Conservation (phyloP, 1,284 basidiomycete species). For the Irpex lacteus region DNA sequence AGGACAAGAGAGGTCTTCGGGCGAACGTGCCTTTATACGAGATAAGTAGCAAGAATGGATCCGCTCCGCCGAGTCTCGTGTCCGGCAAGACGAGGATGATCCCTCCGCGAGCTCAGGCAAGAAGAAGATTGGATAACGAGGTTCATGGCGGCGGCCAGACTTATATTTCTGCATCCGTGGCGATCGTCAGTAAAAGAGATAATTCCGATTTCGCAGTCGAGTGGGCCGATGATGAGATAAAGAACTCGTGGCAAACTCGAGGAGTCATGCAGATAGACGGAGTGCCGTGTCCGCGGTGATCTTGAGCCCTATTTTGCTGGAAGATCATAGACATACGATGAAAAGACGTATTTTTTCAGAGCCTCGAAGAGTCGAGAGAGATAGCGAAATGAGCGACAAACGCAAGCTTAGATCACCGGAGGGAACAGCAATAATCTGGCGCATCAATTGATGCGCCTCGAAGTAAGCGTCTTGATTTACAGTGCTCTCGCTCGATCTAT, state of each 20-base stretch:
- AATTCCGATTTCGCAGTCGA: background rate
- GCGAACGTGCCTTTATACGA: background rate
- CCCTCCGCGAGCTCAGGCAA: background rate
- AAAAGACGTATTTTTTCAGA: background rate
- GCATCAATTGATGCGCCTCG: background rate
- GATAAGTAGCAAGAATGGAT: slow-evolving; percentile 8
- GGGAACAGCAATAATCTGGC: background rate
- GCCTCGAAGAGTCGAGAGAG: background rate
- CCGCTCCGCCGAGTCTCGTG: slow-evolving; percentile 4
- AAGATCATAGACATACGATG: background rate
- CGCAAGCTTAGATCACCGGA: background rate
- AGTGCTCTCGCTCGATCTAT: background rate
- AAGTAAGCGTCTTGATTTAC: background rate
- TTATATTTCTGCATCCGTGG: background rate
- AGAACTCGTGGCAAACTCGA: background rate
- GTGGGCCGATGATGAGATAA: background rate
- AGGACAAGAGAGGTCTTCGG: background rate
- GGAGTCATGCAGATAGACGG: background rate
- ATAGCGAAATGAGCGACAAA: background rate
- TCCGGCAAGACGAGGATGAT: background rate
- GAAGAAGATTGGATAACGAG: background rate
- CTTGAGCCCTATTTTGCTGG: background rate
- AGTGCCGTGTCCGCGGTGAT: background rate
- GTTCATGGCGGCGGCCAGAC: background rate
- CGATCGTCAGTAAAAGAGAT: background rate